Evolutionary conservation across 1,284 basidiomycete genomes (phyloP), one percentile per base, ranked within the genome.

Genomic region (Rhodotorula sp.): DNA sequence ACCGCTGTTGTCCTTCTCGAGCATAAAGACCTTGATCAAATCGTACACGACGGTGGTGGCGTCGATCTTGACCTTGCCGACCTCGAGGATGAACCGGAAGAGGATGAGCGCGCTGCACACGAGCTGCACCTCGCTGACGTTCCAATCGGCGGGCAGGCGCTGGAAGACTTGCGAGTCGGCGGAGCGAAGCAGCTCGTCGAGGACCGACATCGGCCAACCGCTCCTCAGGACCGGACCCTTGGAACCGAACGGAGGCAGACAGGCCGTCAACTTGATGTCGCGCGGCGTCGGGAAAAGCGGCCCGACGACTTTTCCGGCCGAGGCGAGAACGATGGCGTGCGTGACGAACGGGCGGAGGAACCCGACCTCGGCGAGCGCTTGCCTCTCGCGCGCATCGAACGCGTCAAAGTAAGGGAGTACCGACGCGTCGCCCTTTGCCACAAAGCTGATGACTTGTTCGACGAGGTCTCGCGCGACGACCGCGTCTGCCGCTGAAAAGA

Each of bases 1-100:
- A 12, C 60, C 62, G 75, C 54, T 73, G 69, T 67, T 84, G 80
- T 64, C 81, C 79, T 80, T 95, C 80, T 97, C 95, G 26, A 98
- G 87, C 92, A 97, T 94, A 82, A 93, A 95, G 19, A 97, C 88
- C 77, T 92, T 93, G 90, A 95, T 93, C 75, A 92, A 89, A 49
- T 85, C 87, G 75, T 95, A 90, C 5, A 89, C 82, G 2, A 84
- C 83, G 75, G 90, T 87, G 54, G 86, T 85, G 21, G 66, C 56
- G 3, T 12, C 50, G n/a, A 54, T 34, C 45, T 38, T 49, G 12
- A 16, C 3, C 15, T 54, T n/a, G 31, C 47, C 7, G 21, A 21
- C 48, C 0, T 34, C 34, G 48, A 26, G n/a, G 45, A 61, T 66
- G 63, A 85, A 78, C 48, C 83, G 82, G 3, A 85, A 83, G 23